Evolutionary conservation across 768 basidiomycete species (phyloP).

Genomic region (Infundibulicybe gibba): DNA sequence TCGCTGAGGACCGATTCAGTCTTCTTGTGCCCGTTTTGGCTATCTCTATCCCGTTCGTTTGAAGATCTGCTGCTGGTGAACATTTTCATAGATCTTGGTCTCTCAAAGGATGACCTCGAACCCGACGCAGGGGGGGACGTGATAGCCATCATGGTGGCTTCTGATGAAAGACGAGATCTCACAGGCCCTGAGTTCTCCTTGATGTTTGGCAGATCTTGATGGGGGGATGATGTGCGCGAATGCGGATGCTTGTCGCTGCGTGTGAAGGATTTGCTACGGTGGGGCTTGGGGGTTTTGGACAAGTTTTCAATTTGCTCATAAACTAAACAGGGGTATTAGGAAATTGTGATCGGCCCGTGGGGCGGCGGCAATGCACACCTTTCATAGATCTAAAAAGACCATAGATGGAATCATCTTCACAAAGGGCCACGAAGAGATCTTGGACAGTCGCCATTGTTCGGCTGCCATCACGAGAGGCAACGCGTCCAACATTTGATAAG

Average conservation of each 20-base stretch:
- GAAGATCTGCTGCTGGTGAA: slow-evolving; percentile 40
- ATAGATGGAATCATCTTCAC: slow-evolving; percentile 88
- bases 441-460: slow-evolving; percentile 69
- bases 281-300: slow-evolving; percentile 51
- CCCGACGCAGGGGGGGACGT: slow-evolving; percentile 19
- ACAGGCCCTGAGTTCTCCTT: slow-evolving; percentile 28
- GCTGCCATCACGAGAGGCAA: slow-evolving; percentile 83
- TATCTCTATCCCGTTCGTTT: slow-evolving; percentile 34
- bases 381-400: slow-evolving; percentile 83
- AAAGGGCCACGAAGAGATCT: slow-evolving; percentile 84
- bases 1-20: slow-evolving; percentile 53
- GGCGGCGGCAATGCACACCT: slow-evolving; percentile 42
- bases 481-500: slow-evolving; percentile 77
- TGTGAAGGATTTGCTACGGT: slow-evolving; percentile 69
- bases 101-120: slow-evolving; percentile 62
- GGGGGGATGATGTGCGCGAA: slow-evolving; percentile 43
- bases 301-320: slow-evolving; percentile 76
- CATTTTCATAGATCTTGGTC: slow-evolving; percentile 57
- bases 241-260: slow-evolving; percentile 44
- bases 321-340: slow-evolving; percentile 36
- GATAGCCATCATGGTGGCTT: slow-evolving; percentile 22
- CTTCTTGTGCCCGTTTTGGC: slow-evolving; percentile 48
- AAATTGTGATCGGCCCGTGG: not conserved
- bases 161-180: slow-evolving; percentile 35
- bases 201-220: slow-evolving; percentile 33